phyloP scores from a whole-genome alignment of 345 rosid genomes.

The Pseudoturritis turrita region DNA sequence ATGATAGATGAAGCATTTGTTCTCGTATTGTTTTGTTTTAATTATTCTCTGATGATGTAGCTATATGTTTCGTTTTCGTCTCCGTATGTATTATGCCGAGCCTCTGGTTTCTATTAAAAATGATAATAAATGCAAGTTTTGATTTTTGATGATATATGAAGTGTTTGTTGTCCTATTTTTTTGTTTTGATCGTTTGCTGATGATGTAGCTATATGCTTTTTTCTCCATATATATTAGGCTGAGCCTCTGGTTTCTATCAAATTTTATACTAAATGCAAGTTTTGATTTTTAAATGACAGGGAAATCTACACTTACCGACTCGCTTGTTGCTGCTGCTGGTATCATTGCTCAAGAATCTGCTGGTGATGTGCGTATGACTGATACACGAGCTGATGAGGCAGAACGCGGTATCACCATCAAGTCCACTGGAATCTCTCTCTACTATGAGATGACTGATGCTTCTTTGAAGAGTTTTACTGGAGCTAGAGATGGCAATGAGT shows the following conservation, averaged over 20 bases:
- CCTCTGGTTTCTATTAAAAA: too few relatives aligned
- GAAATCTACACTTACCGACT: constrained; percentile 69
- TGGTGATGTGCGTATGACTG: constrained; percentile 83
- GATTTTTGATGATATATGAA: too few relatives aligned
- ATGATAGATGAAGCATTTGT: too few relatives aligned
- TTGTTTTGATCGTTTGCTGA: too few relatives aligned
- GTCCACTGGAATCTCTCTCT: constrained; percentile 74
- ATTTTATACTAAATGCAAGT: not conserved
- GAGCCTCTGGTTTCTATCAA: not conserved
- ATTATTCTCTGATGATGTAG: too few relatives aligned
- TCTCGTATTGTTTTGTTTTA: too few relatives aligned
- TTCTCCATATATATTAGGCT: too few relatives aligned
- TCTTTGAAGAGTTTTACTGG: constrained; percentile 50
- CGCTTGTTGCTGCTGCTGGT: constrained; percentile 85
- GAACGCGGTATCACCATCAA: constrained; percentile 81
- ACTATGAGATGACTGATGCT: constrained; percentile 48
- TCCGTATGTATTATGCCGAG: too few relatives aligned
- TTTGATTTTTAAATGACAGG: constrained; percentile 20
- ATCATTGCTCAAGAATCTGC: constrained; percentile 78
- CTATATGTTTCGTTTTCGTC: too few relatives aligned
- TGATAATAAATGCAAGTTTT: too few relatives aligned
- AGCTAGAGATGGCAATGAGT: constrained; percentile 56
- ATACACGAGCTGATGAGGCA: constrained; percentile 72
- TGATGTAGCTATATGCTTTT: too few relatives aligned
- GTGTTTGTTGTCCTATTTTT: too few relatives aligned